phyloP scores from a whole-genome alignment of 768 basidiomycete species.

The Wakefieldia striispora region DNA sequence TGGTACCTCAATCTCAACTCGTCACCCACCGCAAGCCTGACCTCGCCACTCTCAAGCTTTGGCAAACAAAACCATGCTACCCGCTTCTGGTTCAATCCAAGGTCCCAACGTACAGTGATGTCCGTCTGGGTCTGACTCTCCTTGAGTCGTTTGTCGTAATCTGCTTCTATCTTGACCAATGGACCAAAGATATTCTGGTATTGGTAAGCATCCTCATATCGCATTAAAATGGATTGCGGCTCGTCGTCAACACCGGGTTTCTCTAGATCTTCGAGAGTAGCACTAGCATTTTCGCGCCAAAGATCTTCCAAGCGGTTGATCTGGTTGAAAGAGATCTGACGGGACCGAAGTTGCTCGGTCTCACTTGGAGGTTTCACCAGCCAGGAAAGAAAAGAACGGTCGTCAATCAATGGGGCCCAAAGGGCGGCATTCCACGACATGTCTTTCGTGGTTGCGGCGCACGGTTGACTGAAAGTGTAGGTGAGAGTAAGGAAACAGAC shows the following conservation, averaged over 20 bases:
- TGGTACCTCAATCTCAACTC: slow-evolving; percentile 88
- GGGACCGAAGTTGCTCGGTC: slow-evolving; percentile 91
- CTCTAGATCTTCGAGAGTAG: slow-evolving; percentile 94
- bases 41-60: slow-evolving; percentile 97
- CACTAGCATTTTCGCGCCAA: slow-evolving; percentile 95
- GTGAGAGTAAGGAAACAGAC: background rate
- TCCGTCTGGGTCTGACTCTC: slow-evolving; percentile 99
- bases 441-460: slow-evolving; percentile 94
- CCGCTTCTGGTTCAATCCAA: slow-evolving; percentile 97
- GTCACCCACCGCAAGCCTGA: slow-evolving; percentile 94
- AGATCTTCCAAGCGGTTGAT: slow-evolving; percentile 97
- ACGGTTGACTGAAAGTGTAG: slow-evolving; percentile 73
- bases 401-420: slow-evolving; percentile 98
- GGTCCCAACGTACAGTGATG: slow-evolving; percentile 94
- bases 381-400: slow-evolving; percentile 99
- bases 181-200: slow-evolving; percentile 99
- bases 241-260: slow-evolving; percentile 98
- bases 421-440: slow-evolving; percentile 98
- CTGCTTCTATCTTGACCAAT: slow-evolving; percentile 98
- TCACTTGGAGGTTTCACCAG: slow-evolving; percentile 96
- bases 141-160: slow-evolving; percentile 97
- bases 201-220: slow-evolving; percentile 98
- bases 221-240: slow-evolving; percentile 84
- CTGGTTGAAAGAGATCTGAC: slow-evolving; percentile 95
- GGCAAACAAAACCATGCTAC: slow-evolving; percentile 98